A percentile compares a stretch with the other conserved stretches of the same genome.
phyloP scores from a whole-genome alignment of 1,139 yeast genomes.

The Yamadazyma atmosphaerica region DNA sequence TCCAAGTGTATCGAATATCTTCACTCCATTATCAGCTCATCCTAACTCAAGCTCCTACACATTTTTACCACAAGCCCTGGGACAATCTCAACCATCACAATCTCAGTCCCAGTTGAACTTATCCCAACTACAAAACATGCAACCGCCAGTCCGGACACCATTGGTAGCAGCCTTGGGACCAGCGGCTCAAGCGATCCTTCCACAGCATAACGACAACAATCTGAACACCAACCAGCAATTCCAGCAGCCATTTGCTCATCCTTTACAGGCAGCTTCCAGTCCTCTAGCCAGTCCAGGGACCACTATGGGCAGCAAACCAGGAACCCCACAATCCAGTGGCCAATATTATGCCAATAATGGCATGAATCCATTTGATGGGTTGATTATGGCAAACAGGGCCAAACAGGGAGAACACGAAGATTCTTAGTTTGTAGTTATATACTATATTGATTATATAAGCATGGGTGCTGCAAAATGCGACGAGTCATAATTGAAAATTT shows the following conservation, averaged over 20 bases:
- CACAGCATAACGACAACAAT: slow-evolving; percentile 12
- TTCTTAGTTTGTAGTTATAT: no score
- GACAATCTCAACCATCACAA: slow-evolving; percentile 2
- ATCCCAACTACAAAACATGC: slow-evolving; percentile 12
- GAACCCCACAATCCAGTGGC: slow-evolving; percentile 35
- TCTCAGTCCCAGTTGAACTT: slow-evolving; percentile 2
- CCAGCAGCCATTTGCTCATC: slow-evolving; percentile 5
- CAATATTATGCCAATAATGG: slow-evolving; percentile 40
- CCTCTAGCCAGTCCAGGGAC: slow-evolving; percentile 23
- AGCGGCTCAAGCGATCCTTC: slow-evolving; percentile 24
- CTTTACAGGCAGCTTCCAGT: slow-evolving; percentile 9
- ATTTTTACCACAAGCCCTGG: slow-evolving; percentile 3
- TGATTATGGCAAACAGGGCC: slow-evolving; percentile 31
- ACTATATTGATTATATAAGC: no score
- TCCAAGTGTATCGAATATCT: slow-evolving; percentile 36
- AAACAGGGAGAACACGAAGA: background rate
- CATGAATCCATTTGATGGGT: slow-evolving; percentile 44
- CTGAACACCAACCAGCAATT: slow-evolving; percentile 2
- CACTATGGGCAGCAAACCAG: slow-evolving; percentile 18
- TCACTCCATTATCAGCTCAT: slow-evolving; percentile 34
- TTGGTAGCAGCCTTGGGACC: slow-evolving; percentile 33
- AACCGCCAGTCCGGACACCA: slow-evolving; percentile 33
- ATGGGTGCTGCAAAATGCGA: background rate
- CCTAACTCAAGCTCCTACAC: slow-evolving; percentile 21
- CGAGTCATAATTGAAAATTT: background rate